Evolutionary conservation across 768 basidiomycete genomes (phyloP).

Genomic region (Daedaleopsis nitida): DNA sequence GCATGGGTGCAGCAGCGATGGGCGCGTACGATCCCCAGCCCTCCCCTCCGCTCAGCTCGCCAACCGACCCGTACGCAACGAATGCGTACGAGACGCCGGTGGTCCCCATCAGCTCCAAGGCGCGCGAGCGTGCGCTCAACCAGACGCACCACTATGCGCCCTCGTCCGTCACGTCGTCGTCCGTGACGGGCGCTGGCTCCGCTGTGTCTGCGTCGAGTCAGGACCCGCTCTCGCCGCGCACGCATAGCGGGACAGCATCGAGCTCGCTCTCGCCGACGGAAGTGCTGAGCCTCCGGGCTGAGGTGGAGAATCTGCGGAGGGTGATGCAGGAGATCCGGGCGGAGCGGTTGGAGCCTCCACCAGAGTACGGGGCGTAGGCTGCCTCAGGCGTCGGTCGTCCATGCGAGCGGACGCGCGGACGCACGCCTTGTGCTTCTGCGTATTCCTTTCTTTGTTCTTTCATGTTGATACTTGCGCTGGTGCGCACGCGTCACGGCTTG

Average conservation of each 20-base stretch:
- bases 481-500: too few relatives aligned
- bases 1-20: not conserved
- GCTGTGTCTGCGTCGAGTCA: constrained; percentile 8
- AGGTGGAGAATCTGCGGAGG: constrained; percentile 24
- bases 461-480: too few relatives aligned
- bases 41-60: not conserved
- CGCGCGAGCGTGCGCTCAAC: constrained; percentile 9
- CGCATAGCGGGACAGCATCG: not conserved
- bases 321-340: constrained; percentile 21
- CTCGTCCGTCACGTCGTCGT: not conserved
- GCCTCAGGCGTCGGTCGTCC: too few relatives aligned
- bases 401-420: too few relatives aligned
- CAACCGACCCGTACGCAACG: not conserved
- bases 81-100: not conserved
- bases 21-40: not conserved
- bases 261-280: constrained; percentile 5
- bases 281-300: constrained; percentile 22
- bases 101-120: not conserved
- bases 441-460: too few relatives aligned
- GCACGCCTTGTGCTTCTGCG: too few relatives aligned
- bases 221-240: constrained; percentile 9
- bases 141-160: constrained; percentile 5
- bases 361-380: constrained; percentile 12
- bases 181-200: not conserved
- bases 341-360: constrained; percentile 23